Conservation (phyloP, 2,329 filamentous ascomycete species). For the Aspergillus proliferans region DNA sequence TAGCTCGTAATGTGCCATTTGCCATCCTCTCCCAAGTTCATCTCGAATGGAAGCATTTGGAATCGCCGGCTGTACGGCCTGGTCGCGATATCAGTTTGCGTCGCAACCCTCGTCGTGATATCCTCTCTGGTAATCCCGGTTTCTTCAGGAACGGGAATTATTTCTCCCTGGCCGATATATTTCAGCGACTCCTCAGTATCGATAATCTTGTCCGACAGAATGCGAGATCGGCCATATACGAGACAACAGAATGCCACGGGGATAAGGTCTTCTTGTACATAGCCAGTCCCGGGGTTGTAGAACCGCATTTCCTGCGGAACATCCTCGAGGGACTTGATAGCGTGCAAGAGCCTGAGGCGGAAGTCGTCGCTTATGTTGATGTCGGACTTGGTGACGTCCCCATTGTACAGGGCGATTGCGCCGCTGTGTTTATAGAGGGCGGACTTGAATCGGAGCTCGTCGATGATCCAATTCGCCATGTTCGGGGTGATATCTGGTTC, state of each 20-base stretch:
- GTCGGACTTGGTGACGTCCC: constrained; percentile 51
- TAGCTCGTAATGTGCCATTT: constrained; percentile 33
- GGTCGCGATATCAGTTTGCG: constrained; percentile 21
- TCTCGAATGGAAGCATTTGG: constrained; percentile 43
- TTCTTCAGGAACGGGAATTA: constrained; percentile 20
- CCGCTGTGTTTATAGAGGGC: constrained; percentile 35
- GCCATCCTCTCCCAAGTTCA: constrained; percentile 25
- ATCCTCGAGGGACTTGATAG: constrained; percentile 46
- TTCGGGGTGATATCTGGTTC: constrained; percentile 25
- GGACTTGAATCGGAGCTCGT: constrained; percentile 49
- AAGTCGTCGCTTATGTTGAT: constrained; percentile 35
- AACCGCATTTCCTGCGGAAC: constrained; percentile 48
- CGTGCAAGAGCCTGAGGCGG: constrained; percentile 37
- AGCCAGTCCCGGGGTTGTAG: constrained; percentile 54
- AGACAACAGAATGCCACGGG: constrained; percentile 60
- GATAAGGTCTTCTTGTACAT: constrained; percentile 56
- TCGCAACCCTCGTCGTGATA: constrained; percentile 23
- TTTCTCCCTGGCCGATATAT: constrained; percentile 17
- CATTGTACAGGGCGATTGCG: constrained; percentile 43
- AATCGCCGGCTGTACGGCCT: constrained; percentile 30
- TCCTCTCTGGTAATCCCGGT: constrained; percentile 26
- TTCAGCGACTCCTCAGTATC: constrained; percentile 20
- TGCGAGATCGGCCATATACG: constrained; percentile 25
- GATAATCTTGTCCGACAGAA: constrained; percentile 21
- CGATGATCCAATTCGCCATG: constrained; percentile 36